These are phyloP conservation scores for Termitomyces sp. DNA, from an alignment of 768 basidiomycete genomes.

Conservation along the genomic window DNA sequence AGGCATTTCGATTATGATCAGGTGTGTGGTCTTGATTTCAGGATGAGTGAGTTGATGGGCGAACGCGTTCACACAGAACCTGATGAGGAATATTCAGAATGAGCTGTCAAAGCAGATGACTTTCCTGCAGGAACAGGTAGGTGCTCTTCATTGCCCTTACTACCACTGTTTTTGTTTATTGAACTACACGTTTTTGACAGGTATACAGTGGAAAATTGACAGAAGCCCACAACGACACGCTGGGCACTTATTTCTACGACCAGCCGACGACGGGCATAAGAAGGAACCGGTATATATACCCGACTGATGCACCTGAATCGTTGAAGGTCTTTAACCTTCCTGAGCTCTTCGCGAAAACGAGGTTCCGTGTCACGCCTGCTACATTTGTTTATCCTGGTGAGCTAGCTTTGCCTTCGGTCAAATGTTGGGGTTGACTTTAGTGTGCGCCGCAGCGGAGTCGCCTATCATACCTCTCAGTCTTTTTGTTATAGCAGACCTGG, in stretches of 20 bases:
- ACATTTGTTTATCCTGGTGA: slow-evolving; percentile 65
- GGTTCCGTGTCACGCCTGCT: slow-evolving; percentile 33
- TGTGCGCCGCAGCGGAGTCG: slow-evolving; percentile 19
- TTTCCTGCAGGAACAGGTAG: slow-evolving; percentile 70
- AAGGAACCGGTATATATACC: slow-evolving; percentile 75
- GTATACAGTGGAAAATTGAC: slow-evolving; percentile 53
- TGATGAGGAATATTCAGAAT: slow-evolving; percentile 55
- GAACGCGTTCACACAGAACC: slow-evolving; percentile 39
- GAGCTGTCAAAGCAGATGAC: slow-evolving; percentile 57
- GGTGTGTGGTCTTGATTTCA: slow-evolving; percentile 39
- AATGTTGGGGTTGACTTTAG: neutral
- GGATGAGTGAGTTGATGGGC: neutral
- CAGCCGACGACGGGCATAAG: slow-evolving; percentile 65
- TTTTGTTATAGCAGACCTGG: slow-evolving; percentile 76
- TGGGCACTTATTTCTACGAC: slow-evolving; percentile 85
- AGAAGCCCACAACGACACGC: slow-evolving; percentile 43
- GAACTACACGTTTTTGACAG: slow-evolving; percentile 24
- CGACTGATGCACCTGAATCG: slow-evolving; percentile 36
- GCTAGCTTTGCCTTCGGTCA: slow-evolving; percentile 10
- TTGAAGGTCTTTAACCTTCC: slow-evolving; percentile 52
- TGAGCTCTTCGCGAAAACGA: slow-evolving; percentile 43
- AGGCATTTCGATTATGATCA: slow-evolving; percentile 57
- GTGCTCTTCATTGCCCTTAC: slow-evolving; percentile 8
- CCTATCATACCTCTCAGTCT: slow-evolving; percentile 38
- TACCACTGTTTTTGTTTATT: neutral